Conservation (phyloP, 2,329 filamentous ascomycete genomes). For the Dryadomyces quercivorus region DNA sequence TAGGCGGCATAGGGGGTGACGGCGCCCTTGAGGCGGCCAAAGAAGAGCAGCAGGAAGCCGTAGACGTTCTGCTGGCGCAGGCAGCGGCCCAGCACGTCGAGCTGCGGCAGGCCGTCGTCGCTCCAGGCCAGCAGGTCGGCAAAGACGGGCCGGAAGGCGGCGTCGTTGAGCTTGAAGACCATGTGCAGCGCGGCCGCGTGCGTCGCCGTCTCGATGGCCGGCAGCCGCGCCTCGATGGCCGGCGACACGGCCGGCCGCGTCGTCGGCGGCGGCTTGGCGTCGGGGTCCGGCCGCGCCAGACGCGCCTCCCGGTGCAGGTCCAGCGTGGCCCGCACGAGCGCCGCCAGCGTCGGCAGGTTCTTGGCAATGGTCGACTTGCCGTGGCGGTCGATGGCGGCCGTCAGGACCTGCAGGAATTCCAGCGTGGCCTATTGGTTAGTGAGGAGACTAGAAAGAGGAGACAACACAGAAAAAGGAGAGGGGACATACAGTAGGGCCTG, state of each 20-base stretch:
- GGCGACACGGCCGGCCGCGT: conserved; percentile 17
- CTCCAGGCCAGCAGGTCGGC: conserved; percentile 76
- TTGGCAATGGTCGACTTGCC: conserved; percentile 69
- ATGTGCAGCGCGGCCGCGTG: conserved; percentile 72
- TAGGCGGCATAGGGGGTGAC: conserved; percentile 88
- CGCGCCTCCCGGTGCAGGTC: conserved; percentile 48
- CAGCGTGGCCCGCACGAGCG: conserved; percentile 45
- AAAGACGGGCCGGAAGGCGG: conserved; percentile 86
- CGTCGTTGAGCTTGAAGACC: conserved; percentile 94
- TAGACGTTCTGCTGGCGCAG: conserved; percentile 66
- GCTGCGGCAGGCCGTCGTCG: conserved; percentile 45
- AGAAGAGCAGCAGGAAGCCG: conserved; percentile 68
- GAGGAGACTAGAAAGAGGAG: background rate
- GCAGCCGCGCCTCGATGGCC: conserved; percentile 24
- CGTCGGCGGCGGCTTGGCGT: background rate
- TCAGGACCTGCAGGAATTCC: conserved; percentile 60
- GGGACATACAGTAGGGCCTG: conserved; percentile 48
- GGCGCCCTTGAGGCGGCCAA: conserved; percentile 79
- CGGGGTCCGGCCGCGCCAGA: conserved; percentile 1
- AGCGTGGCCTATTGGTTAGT: conserved; percentile 39
- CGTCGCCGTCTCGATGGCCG: conserved; percentile 49
- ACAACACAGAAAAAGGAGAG: background rate
- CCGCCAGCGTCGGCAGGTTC: conserved; percentile 57
- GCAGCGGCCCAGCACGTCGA: conserved; percentile 43
- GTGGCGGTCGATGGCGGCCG: conserved; percentile 61